Percentiles rank a stretch among this genome's conserved stretches.
These are phyloP conservation scores for Suillus discolor DNA, from an alignment of 768 basidiomycete species.

Conservation along the genomic window DNA sequence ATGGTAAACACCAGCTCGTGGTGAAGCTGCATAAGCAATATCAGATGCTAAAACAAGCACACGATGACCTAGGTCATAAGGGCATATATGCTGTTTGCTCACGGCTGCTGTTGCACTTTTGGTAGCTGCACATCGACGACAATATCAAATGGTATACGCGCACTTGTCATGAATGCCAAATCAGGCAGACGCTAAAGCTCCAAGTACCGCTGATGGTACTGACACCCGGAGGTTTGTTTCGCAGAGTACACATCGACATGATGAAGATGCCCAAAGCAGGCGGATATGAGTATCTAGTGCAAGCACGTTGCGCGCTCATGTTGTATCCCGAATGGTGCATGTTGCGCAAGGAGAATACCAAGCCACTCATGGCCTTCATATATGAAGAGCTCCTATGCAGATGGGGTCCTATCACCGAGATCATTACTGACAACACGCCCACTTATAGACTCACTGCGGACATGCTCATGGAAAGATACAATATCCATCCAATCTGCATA, in stretches of 20 bases:
- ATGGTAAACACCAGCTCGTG: too few relatives aligned
- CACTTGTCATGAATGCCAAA: too few relatives aligned
- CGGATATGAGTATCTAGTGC: not conserved
- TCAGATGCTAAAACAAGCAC: too few relatives aligned
- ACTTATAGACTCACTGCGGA: too few relatives aligned
- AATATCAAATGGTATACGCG: too few relatives aligned
- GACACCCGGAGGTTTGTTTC: not conserved
- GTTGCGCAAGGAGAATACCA: not conserved
- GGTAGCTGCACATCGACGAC: rapidly evolving
- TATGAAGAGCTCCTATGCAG: too few relatives aligned
- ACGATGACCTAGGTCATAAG: too few relatives aligned
- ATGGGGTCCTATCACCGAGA: too few relatives aligned
- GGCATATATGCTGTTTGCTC: rapidly evolving
- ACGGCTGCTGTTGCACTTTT: rapidly evolving
- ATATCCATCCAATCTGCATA: not conserved
- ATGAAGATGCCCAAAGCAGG: not conserved
- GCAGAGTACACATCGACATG: not conserved
- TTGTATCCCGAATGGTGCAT: not conserved
- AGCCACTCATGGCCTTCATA: not conserved
- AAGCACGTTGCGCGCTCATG: not conserved
- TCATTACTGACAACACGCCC: too few relatives aligned
- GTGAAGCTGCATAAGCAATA: too few relatives aligned
- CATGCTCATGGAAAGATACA: too few relatives aligned
- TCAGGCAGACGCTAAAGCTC: rapidly evolving
- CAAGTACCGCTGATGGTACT: too few relatives aligned